phyloP scores from a whole-genome alignment of 2,329 filamentous ascomycete species.

The Dothistroma septosporum region DNA sequence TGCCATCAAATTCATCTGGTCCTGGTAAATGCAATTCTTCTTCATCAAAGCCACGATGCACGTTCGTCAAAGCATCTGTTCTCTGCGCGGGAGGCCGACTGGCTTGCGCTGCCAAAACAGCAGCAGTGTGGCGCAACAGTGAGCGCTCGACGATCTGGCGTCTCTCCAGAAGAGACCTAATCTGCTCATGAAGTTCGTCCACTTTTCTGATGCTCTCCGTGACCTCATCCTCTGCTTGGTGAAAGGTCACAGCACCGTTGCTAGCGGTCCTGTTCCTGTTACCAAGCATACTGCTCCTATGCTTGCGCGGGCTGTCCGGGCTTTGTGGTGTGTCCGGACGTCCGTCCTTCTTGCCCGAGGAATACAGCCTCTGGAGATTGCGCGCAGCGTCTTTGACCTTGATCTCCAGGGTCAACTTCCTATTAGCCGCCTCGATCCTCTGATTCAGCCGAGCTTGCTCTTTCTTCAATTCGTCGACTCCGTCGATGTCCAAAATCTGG shows the following conservation, averaged over 20 bases:
- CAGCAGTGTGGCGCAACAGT: slow-evolving; percentile 85
- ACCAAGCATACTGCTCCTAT: slow-evolving; percentile 46
- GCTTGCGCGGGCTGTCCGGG: slow-evolving; percentile 47
- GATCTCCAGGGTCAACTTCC: slow-evolving; percentile 81
- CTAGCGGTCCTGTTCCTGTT: slow-evolving; percentile 41
- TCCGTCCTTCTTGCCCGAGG: slow-evolving; percentile 53
- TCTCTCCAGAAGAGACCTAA: slow-evolving; percentile 74
- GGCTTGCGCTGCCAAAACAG: slow-evolving; percentile 77
- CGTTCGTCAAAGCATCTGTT: slow-evolving; percentile 13
- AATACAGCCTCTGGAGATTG: slow-evolving; percentile 78
- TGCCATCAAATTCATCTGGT: slow-evolving; percentile 53
- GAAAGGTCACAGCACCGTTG: slow-evolving; percentile 39
- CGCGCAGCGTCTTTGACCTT: slow-evolving; percentile 92
- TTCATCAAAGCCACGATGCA: slow-evolving; percentile 17
- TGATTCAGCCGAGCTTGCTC: slow-evolving; percentile 68
- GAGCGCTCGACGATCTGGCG: slow-evolving; percentile 69
- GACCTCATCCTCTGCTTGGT: slow-evolving; percentile 68
- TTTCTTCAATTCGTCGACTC: slow-evolving; percentile 88
- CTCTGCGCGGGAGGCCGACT: slow-evolving; percentile 13
- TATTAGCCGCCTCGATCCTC: slow-evolving; percentile 75
- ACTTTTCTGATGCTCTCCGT: slow-evolving; percentile 72
- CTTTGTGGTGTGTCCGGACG: slow-evolving; percentile 42
- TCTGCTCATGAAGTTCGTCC: slow-evolving; percentile 75
- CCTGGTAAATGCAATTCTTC: slow-evolving; percentile 22
- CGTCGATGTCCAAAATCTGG: slow-evolving; percentile 82